Base-by-base conservation (phyloP, 139 green algal genomes). In the Chlamydomonas sphaeroides region DNA sequence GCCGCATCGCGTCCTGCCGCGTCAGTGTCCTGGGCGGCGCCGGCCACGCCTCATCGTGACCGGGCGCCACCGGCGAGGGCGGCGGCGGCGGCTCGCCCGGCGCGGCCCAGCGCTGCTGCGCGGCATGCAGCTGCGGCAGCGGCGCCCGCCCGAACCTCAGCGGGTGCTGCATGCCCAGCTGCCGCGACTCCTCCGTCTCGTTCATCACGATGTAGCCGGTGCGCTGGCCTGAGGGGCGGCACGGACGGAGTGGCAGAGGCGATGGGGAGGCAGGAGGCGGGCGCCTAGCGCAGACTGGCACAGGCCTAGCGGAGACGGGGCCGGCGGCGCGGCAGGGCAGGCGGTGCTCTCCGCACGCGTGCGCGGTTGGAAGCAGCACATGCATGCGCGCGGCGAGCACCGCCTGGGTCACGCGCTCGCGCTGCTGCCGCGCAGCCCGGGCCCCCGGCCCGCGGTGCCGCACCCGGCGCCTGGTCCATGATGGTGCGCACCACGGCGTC, bases 141-240 rank as follows among this genome's bases (percentile, higher is more conserved):
- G 84, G 39, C 35, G 35, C 33, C 26, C 10, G 33, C 57, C 33
- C 49, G 68, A 92, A 83, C 36, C 89, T 75, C 69, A 92, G 80
- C 48, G 87, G 88, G 32, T 74, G 66, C 66, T 88, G 68, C 83
- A 92, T 88, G 63, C 85, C 74, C 53, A 75, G 59, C 51, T 45
- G 32, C 8, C 73, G 65, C 1, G 57, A 53, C 42, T 73, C 85
- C 3, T 56, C 72, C 0, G 87, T 93, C 49, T 93, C 86, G 45
- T 93, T 91, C 76, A 90, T 87, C 20, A 90, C 78, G 8, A 92
- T 85, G 59, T 90, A 89, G 49, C 90, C 90, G 1, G 85, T 79
- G 18, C 67, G 72, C 75, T 86, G 84, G 23, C 63, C 68, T 82
- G 75, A 1, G 15, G 35, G 33, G 25, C 32, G 20, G n/a, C n/a